Evolutionary conservation across 169 alveolate species (phyloP).

Genomic region (Cryptosporidium tyzzeri): DNA sequence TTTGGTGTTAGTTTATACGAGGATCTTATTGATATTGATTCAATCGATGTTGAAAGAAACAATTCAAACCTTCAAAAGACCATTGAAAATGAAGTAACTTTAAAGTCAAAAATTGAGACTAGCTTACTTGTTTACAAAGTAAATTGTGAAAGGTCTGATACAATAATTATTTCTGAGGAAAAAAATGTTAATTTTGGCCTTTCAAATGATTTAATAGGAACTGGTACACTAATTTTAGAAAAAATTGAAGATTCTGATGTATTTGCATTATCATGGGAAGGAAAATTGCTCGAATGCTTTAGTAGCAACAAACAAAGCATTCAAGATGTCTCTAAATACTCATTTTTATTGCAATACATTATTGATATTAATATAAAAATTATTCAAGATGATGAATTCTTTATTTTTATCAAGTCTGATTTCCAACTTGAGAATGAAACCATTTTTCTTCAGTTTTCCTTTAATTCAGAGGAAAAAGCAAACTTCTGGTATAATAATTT

Average conservation of each 20-base stretch:
- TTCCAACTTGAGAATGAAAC: slow-evolving; percentile 55
- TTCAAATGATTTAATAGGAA: slow-evolving; percentile 48
- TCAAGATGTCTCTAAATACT: not conserved
- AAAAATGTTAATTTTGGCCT: slow-evolving; percentile 20
- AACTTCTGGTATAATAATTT: slow-evolving; percentile 12
- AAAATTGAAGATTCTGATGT: slow-evolving; percentile 10
- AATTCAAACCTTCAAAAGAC: not conserved
- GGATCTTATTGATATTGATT: slow-evolving; percentile 40
- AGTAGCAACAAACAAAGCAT: too few species aligned
- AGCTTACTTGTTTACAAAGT: slow-evolving; percentile 26
- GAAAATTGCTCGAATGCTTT: slow-evolving; percentile 36
- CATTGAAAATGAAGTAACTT: slow-evolving; percentile 28
- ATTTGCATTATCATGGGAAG: slow-evolving; percentile 38
- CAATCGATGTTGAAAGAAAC: not conserved
- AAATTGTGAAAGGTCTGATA: not conserved
- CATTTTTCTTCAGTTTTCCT: slow-evolving; percentile 56
- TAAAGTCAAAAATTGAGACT: slow-evolving; percentile 45
- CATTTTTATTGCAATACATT: slow-evolving; percentile 30
- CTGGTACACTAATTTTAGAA: slow-evolving; percentile 30
- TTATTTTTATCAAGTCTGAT: slow-evolving; percentile 51
- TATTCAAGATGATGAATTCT: slow-evolving; percentile 24
- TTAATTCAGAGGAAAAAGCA: slow-evolving; percentile 36
- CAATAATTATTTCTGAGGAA: not conserved
- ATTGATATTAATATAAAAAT: slow-evolving; percentile 50
- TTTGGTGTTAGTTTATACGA: slow-evolving; percentile 73